These are phyloP conservation scores for Mikania micrantha DNA, from an alignment of 129 eudicot species.

Conservation along the genomic window DNA sequence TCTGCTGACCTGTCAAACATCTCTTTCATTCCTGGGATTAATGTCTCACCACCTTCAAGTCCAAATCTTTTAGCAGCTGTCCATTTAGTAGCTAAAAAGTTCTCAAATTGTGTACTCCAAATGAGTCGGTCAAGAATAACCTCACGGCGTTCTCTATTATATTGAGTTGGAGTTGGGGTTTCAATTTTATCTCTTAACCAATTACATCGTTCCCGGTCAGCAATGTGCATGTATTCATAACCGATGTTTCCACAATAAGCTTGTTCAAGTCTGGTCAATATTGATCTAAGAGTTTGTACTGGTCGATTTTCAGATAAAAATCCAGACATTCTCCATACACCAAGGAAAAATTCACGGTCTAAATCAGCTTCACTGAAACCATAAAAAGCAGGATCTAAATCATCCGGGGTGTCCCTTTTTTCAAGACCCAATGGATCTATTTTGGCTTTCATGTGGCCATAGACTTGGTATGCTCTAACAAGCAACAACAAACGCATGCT, in stretches of 20 bases:
- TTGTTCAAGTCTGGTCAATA: constrained; percentile 86
- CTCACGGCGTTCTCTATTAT: constrained; percentile 75
- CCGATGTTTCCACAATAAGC: constrained; percentile 92
- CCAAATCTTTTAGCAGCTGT: constrained; percentile 96
- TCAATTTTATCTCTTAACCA: constrained; percentile 93
- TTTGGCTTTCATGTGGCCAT: constrained; percentile 92
- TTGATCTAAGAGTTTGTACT: constrained; percentile 80
- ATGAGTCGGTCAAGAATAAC: constrained; percentile 91
- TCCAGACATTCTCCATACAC: constrained; percentile 91
- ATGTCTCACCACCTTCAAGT: constrained; percentile 93
- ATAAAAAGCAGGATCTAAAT: constrained; percentile 69
- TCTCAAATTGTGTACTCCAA: constrained; percentile 97
- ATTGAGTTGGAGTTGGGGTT: constrained; percentile 84
- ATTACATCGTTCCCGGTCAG: constrained; percentile 86
- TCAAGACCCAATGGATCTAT: constrained; percentile 81
- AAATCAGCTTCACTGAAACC: constrained; percentile 87
- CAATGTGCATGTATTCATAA: constrained; percentile 94
- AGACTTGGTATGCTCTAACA: constrained; percentile 92
- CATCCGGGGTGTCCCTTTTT: constrained; percentile 63
- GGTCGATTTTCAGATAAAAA: constrained; percentile 97
- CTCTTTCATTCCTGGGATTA: constrained; percentile 98
- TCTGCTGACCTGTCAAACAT: constrained; percentile 96
- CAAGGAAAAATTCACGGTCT: constrained; percentile 91
- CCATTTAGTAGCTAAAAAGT: constrained; percentile 96
- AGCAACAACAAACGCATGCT: constrained; percentile 86